Percentiles rank a stretch among this genome's conserved stretches.
Conservation (phyloP, 257 asterid species). For the Nicotiana sylvestris region DNA sequence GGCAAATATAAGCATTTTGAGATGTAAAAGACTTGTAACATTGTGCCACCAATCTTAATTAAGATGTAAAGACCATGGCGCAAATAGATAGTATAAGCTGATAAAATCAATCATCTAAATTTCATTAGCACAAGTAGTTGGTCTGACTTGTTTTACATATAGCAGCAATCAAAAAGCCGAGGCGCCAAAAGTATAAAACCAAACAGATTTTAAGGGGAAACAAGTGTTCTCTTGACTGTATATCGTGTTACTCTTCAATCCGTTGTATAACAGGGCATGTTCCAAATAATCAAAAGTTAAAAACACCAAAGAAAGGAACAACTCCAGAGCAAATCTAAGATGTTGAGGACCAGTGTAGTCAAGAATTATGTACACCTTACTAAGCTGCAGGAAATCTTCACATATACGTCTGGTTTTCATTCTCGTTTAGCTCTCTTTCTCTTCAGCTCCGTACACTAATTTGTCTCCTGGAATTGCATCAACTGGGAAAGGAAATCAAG, state of each 20-base stretch:
- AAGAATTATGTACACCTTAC: slow-evolving; percentile 1
- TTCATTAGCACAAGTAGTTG: background rate
- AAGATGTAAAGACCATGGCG: background rate
- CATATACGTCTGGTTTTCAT: background rate
- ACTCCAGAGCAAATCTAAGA: background rate
- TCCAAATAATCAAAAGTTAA: background rate
- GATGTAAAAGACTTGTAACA: background rate
- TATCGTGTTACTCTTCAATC: background rate
- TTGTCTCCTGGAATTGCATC: slow-evolving; percentile 43
- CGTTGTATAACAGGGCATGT: background rate
- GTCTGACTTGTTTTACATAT: background rate
- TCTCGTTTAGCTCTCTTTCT: background rate
- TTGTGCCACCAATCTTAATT: background rate
- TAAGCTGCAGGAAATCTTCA: background rate
- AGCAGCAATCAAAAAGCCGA: background rate
- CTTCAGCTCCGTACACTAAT: slow-evolving; percentile 8
- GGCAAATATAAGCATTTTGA: background rate
- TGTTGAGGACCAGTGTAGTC: background rate
- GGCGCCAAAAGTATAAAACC: background rate
- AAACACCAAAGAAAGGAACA: background rate
- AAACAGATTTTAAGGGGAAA: background rate
- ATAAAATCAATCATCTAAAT: background rate
- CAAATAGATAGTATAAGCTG: background rate
- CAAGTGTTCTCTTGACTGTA: background rate
- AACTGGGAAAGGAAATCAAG: slow-evolving; percentile 20